A percentile compares a stretch with the other conserved stretches of the same genome.
Conservation (phyloP, 2,329 filamentous ascomycete species). For the Sarocladium kiliense region DNA sequence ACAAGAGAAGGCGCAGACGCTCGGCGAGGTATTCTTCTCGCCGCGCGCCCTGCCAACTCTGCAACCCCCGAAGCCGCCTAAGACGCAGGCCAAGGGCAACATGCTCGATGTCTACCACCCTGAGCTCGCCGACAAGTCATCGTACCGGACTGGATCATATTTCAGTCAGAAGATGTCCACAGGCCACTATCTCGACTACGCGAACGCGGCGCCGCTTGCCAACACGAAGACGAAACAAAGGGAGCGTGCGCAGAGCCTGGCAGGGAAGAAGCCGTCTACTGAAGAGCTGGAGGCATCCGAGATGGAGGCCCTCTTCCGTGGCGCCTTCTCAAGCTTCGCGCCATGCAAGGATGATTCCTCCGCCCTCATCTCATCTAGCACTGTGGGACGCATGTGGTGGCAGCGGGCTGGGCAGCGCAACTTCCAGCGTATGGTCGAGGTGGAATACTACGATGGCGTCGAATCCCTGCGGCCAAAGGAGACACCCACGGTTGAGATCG, state of each 20-base stretch:
- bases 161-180: constrained; percentile 60
- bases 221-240: constrained; percentile 59
- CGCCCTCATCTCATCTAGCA: constrained; percentile 62
- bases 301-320: constrained; percentile 69
- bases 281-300: constrained; percentile 57
- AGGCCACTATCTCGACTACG: constrained; percentile 67
- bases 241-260: constrained; percentile 65
- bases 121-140: constrained; percentile 50
- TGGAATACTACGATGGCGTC: constrained; percentile 37
- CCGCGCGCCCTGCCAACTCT: constrained; percentile 60
- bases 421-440: constrained; percentile 60
- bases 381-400: constrained; percentile 72
- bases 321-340: constrained; percentile 76
- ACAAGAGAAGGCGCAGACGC: constrained; percentile 52
- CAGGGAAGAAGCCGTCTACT: constrained; percentile 51
- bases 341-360: constrained; percentile 69
- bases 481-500: constrained; percentile 37
- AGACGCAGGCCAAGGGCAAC: constrained; percentile 61
- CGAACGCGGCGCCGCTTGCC: constrained; percentile 54
- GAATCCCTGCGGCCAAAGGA: constrained; percentile 29
- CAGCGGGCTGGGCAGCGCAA: constrained; percentile 61
- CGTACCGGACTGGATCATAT: constrained; percentile 54
- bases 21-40: constrained; percentile 70
- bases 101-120: constrained; percentile 48
- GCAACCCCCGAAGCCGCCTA: constrained; percentile 67